A percentile compares a stretch with the other conserved stretches of the same genome.
Conservation (phyloP, 495 filamentous ascomycete genomes). For the Tuber microsphaerosporum region DNA sequence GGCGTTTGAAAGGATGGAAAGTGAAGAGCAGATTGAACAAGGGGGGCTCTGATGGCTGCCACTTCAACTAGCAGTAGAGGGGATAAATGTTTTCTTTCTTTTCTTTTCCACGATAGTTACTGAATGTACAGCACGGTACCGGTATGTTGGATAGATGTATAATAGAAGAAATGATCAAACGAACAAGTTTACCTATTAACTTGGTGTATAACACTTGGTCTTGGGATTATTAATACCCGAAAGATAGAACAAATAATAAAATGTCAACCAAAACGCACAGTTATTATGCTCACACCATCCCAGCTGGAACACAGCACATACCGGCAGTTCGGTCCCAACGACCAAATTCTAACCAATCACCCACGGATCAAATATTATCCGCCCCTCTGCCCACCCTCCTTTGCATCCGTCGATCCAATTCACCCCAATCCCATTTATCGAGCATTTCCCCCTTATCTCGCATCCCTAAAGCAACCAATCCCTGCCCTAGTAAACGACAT, state of each 20-base stretch:
- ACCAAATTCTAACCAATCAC: background rate
- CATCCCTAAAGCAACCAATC: constrained; percentile 2
- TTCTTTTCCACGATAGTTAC: background rate
- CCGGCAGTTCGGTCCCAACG: background rate
- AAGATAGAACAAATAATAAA: background rate
- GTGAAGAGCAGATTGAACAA: constrained; percentile 48
- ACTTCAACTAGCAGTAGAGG: background rate
- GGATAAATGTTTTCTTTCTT: constrained; percentile 22
- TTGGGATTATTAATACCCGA: background rate
- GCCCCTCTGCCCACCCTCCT: background rate
- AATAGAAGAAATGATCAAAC: background rate
- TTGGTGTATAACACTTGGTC: background rate
- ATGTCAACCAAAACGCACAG: background rate
- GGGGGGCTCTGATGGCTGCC: constrained; percentile 28
- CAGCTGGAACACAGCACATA: background rate
- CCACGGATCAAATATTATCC: constrained; percentile 2
- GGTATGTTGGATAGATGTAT: background rate
- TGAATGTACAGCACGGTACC: background rate
- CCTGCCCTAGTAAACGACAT: background rate
- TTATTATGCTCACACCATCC: background rate
- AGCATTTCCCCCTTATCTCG: constrained; percentile 19
- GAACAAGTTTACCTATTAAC: background rate
- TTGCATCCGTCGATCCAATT: background rate
- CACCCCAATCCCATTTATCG: constrained; percentile 5
- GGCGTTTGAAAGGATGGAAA: constrained; percentile 71